These are phyloP conservation scores for Pecoramyces ruminantium DNA, from an alignment of 192 early-diverging fungal species.

Conservation along the genomic window DNA sequence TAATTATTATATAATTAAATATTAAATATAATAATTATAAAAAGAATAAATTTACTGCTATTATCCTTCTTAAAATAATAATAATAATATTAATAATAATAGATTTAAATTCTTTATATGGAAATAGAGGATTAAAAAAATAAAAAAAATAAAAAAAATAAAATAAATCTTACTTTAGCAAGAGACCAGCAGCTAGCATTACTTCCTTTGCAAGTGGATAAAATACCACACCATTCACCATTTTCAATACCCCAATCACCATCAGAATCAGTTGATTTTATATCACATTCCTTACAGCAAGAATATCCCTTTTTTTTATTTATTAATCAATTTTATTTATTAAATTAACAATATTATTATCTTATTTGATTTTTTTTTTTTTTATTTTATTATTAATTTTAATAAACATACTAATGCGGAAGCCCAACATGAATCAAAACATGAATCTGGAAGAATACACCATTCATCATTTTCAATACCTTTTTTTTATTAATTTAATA, in stretches of 20 bases:
- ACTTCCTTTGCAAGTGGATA: not conserved
- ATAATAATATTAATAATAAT: too few species aligned
- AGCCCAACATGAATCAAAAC: not conserved
- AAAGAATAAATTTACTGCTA: too few species aligned
- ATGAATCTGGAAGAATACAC: not conserved
- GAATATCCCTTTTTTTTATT: not conserved
- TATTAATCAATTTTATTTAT: not conserved
- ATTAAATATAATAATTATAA: too few species aligned
- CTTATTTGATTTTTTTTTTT: too few species aligned
- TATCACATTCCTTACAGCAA: not conserved
- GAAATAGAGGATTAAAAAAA: too few species aligned
- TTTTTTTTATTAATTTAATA: not conserved
- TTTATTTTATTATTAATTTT: too few species aligned
- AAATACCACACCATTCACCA: not conserved
- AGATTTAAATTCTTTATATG: too few species aligned
- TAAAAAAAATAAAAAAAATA: too few species aligned
- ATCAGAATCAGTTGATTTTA: not conserved
- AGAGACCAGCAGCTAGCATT: not conserved
- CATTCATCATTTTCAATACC: not conserved
- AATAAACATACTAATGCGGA: not conserved
- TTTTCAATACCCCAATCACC: not conserved
- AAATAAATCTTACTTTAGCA: not conserved
- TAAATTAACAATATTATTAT: too few species aligned
- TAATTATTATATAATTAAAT: too few species aligned
- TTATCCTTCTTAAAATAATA: too few species aligned